Evolutionary conservation across 2,329 filamentous ascomycete species (phyloP).

Genomic region (Aspergillus chevalieri): DNA sequence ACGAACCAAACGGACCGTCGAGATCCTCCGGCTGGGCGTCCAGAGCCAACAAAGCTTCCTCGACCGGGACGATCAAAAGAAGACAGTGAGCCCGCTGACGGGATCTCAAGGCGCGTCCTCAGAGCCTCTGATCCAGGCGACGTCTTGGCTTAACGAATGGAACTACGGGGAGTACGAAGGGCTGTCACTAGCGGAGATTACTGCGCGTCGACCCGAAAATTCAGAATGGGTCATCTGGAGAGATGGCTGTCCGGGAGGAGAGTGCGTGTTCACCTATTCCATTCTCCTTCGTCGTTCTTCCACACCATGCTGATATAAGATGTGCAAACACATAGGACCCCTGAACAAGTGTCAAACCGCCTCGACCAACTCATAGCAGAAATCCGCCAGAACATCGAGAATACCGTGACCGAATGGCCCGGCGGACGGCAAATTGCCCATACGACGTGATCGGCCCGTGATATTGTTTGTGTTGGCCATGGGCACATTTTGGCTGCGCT

Average conservation of each 20-base stretch:
- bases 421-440: constrained; percentile 4
- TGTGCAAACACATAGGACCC: constrained; percentile 2
- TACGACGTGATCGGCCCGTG: constrained; percentile 1
- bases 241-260: constrained; percentile 13
- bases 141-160: constrained; percentile 68
- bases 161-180: constrained; percentile 78
- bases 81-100: not conserved
- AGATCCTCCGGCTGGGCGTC: constrained; percentile 8
- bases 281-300: not conserved
- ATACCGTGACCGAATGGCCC: constrained; percentile 4
- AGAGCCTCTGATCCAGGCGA: constrained; percentile 23
- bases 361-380: constrained; percentile 7
- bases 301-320: not conserved
- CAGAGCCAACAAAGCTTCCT: constrained; percentile 7
- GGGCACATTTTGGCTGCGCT: constrained; percentile 13
- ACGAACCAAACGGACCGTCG: constrained; percentile 7
- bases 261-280: constrained; percentile 4
- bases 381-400: constrained; percentile 5
- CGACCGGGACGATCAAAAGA: not conserved
- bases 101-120: not conserved
- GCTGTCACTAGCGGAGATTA: constrained; percentile 61
- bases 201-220: constrained; percentile 25
- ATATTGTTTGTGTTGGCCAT: constrained; percentile 13
- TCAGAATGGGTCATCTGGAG: constrained; percentile 12
- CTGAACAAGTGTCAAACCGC: constrained; percentile 6